Base-by-base conservation (phyloP, 768 basidiomycete species). In the Phlebiopsis flavidoalba region DNA sequence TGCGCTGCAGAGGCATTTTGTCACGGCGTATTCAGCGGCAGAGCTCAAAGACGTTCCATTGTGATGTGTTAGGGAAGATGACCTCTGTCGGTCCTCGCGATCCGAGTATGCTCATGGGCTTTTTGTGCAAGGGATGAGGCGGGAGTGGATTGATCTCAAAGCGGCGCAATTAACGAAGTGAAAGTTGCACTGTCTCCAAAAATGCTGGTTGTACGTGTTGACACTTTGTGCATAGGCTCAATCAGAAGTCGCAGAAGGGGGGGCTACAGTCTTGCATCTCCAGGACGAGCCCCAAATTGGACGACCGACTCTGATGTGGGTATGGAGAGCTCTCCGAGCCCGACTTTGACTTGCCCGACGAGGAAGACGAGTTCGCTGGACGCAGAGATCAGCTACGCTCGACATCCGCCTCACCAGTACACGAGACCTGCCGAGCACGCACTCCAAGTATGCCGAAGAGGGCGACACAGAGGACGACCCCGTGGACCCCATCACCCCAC, bases 11-110 rank as follows among this genome's bases (percentile, higher is more conserved):
- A 74, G 82, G 55, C 86, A 89, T 66, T 92, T 88, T 61, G 83
- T 82, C 21, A 80, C 78, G 0, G 88, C 94, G 10, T 99, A 98
- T 71, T 76, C 82, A 1, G 73, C 82, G 2, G 63, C 78, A 5
- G 92, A 95, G 69, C 76, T 98, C 36, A 83, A n/a, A 83, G 67
- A 96, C 92, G 12, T 99, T 95, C 78, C 97, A 98, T 73, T 95
- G 94, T 71, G 97, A 99, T n/a, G 85, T 89, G 17, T 89, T 98
- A 43, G 81, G 93, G 70, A 98, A 96, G 83, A 96, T 98, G 91
- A n/a, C 89, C 89, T 0, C 74, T 98, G 37, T 84, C 85, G 45
- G 90, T 89, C 31, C 76, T 99, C 58, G n/a, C n/a, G 97, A 98
- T 72, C 97, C 96, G 22, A 97, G 94, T 66, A 98, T 99, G 97